These are phyloP conservation scores for Hanseniaspora occidentalis DNA, from an alignment of 805 yeast genomes.

Conservation along the genomic window DNA sequence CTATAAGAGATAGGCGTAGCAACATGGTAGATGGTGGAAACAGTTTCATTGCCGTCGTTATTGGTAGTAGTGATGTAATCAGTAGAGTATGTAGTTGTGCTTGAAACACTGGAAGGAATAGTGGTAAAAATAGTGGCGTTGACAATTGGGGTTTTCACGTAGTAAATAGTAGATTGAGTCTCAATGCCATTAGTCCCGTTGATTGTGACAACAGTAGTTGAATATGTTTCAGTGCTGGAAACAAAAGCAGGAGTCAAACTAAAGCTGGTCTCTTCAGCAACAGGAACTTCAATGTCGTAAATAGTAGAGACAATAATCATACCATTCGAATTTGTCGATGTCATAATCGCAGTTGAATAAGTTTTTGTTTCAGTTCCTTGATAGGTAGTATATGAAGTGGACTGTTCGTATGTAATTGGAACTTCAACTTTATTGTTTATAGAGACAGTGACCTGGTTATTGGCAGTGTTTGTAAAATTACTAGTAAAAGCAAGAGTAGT, in stretches of 20 bases:
- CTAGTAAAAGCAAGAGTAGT: neutral
- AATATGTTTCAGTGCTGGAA: slow-evolving; percentile 5
- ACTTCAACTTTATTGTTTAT: neutral
- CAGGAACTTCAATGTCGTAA: neutral
- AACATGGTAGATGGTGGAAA: slow-evolving; percentile 7
- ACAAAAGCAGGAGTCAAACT: neutral
- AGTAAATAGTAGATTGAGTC: slow-evolving; percentile 6
- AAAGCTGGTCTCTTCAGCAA: neutral
- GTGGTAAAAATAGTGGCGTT: slow-evolving; percentile 6
- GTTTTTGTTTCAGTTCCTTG: slow-evolving; percentile 4
- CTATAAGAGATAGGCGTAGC: slow-evolving; percentile 9
- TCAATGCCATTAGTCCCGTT: slow-evolving; percentile 8
- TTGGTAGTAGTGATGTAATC: slow-evolving; percentile 5
- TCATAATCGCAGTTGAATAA: neutral
- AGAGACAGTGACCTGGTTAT: neutral
- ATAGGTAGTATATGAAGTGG: slow-evolving; percentile 9
- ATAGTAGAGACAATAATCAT: neutral
- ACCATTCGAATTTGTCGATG: neutral
- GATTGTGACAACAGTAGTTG: slow-evolving; percentile 6
- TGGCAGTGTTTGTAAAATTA: neutral
- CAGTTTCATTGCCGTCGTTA: slow-evolving; percentile 7
- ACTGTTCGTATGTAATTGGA: slow-evolving; percentile 9
- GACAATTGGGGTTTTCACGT: slow-evolving; percentile 8
- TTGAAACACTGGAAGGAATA: neutral
- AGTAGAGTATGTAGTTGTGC: slow-evolving; percentile 1